Evolutionary conservation across 2,329 filamentous ascomycete genomes (phyloP).

Genomic region (Aspergillus texensis): DNA sequence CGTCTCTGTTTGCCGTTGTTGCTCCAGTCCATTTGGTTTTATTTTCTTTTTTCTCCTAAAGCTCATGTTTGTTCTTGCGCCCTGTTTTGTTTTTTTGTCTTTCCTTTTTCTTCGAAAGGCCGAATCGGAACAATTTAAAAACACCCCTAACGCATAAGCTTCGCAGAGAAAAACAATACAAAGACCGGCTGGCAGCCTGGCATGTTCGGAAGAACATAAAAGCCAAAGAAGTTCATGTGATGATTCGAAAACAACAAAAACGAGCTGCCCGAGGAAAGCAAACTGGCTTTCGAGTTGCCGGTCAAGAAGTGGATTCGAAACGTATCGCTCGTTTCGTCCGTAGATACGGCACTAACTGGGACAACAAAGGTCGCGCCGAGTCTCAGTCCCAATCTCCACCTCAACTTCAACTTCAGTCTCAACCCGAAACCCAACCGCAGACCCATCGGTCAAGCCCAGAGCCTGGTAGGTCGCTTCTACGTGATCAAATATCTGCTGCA

Average conservation of each 20-base stretch:
- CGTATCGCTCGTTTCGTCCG: constrained; percentile 39
- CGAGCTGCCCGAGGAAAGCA: constrained; percentile 41
- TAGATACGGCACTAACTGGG: constrained; percentile 34
- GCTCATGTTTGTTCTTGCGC: background rate
- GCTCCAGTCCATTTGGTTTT: background rate
- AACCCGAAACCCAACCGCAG: constrained; percentile 10
- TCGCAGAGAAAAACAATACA: constrained; percentile 42
- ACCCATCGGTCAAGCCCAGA: constrained; percentile 30
- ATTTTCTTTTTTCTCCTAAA: background rate
- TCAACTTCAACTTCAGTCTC: constrained; percentile 14
- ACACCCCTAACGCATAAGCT: constrained; percentile 20
- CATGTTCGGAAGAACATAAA: constrained; percentile 43
- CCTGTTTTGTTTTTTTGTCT: constrained; percentile 12
- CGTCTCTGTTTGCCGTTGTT: background rate
- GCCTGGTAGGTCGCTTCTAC: constrained; percentile 28
- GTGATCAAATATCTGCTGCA: background rate
- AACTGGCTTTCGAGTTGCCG: constrained; percentile 38
- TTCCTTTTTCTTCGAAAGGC: constrained; percentile 13
- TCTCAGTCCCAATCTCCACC: constrained; percentile 1
- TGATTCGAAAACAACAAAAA: constrained; percentile 42
- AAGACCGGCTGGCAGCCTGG: constrained; percentile 42
- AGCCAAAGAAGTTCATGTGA: constrained; percentile 39
- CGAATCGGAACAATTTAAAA: constrained; percentile 4
- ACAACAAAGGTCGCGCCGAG: constrained; percentile 20
- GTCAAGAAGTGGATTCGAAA: constrained; percentile 38